Conservation (phyloP, 2,329 filamentous ascomycete genomes). For the Ilyonectria robusta region DNA sequence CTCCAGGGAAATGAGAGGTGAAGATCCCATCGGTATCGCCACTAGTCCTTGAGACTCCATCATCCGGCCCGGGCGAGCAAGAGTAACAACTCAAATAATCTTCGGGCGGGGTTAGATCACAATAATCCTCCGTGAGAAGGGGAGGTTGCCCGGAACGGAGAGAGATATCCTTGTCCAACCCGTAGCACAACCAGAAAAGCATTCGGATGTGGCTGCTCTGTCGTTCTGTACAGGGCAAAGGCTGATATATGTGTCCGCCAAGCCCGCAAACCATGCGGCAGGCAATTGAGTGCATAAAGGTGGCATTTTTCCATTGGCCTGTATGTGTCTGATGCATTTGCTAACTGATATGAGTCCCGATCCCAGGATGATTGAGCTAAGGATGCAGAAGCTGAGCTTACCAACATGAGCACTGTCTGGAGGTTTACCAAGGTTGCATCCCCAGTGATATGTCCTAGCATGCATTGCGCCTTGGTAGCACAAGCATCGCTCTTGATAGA, state of each 20-base stretch:
- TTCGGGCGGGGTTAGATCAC: constrained; percentile 47
- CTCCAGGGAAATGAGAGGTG: constrained; percentile 58
- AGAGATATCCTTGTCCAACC: constrained; percentile 69
- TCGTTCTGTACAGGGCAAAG: constrained; percentile 40
- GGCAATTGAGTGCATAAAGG: constrained; percentile 60
- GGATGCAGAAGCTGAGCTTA: constrained; percentile 48
- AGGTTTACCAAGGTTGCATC: constrained; percentile 59
- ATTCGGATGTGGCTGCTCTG: constrained; percentile 53
- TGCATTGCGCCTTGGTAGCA: constrained; percentile 56
- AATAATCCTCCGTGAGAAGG: constrained; percentile 58
- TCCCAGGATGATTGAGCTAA: background rate
- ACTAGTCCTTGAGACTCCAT: background rate
- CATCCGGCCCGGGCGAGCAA: background rate
- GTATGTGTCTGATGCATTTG: constrained; percentile 59
- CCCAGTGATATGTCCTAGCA: constrained; percentile 60
- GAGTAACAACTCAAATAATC: constrained; percentile 46
- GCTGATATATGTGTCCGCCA: constrained; percentile 58
- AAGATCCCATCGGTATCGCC: background rate
- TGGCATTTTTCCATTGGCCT: constrained; percentile 61
- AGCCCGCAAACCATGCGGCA: constrained; percentile 65
- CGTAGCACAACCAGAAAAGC: constrained; percentile 70
- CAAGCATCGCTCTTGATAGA: constrained; percentile 58
- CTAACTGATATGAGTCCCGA: constrained; percentile 41
- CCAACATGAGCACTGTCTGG: constrained; percentile 64
- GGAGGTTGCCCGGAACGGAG: constrained; percentile 68